Conservation (phyloP, 2,329 filamentous ascomycete species). For the Acrocalymma vagum region DNA sequence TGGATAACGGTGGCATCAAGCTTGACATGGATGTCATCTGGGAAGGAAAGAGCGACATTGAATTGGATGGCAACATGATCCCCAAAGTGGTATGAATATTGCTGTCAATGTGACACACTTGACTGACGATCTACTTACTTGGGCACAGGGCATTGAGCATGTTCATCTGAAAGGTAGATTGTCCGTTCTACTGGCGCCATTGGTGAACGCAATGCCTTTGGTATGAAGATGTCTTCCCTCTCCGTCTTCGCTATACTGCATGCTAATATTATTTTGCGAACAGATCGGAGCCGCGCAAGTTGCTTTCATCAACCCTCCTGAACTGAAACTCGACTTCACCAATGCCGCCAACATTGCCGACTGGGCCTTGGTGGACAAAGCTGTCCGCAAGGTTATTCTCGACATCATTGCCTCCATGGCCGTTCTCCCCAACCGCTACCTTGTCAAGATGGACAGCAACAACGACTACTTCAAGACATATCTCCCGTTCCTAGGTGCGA, state of each 20-base stretch:
- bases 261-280: slow-evolving; percentile 13
- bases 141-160: slow-evolving; percentile 58
- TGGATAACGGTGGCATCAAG: slow-evolving; percentile 55
- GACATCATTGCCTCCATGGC: slow-evolving; percentile 56
- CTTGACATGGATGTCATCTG: slow-evolving; percentile 58
- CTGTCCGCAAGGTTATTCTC: slow-evolving; percentile 56
- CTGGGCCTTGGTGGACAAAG: slow-evolving; percentile 50
- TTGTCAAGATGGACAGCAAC: slow-evolving; percentile 57
- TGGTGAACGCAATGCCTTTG: slow-evolving; percentile 57
- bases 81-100: slow-evolving; percentile 50
- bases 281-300: slow-evolving; percentile 60
- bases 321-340: slow-evolving; percentile 58
- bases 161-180: slow-evolving; percentile 56
- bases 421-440: slow-evolving; percentile 59
- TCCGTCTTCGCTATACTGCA: neutral
- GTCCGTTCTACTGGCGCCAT: slow-evolving; percentile 54
- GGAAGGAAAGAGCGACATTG: slow-evolving; percentile 58
- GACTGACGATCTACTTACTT: too few relatives aligned
- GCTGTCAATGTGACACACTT: too few relatives aligned
- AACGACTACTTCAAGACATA: slow-evolving; percentile 61
- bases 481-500: slow-evolving; percentile 52
- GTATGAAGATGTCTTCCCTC: slow-evolving; percentile 44
- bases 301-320: slow-evolving; percentile 59
- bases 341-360: slow-evolving; percentile 57
- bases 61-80: slow-evolving; percentile 55